Evolutionary conservation across 805 yeast genomes (phyloP).

Genomic region (Hanseniaspora lachancei): DNA sequence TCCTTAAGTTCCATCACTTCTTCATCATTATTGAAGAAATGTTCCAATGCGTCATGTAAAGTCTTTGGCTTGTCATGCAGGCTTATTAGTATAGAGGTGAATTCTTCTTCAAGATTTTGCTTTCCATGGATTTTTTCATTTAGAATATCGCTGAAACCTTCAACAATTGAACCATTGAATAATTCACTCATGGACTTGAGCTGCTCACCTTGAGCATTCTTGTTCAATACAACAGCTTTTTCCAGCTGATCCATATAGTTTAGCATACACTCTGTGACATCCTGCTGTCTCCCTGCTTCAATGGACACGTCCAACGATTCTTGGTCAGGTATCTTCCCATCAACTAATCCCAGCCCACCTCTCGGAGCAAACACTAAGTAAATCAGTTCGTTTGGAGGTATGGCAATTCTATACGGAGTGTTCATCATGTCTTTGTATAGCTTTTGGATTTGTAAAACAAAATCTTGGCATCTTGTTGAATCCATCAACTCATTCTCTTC

Average conservation of each 20-base stretch:
- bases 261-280: slow-evolving; percentile 93
- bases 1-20: slow-evolving; percentile 54
- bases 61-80: slow-evolving; percentile 80
- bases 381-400: slow-evolving; percentile 74
- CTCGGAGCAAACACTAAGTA: slow-evolving; percentile 68
- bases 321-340: slow-evolving; percentile 8
- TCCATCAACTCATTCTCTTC: slow-evolving; percentile 73
- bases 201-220: slow-evolving; percentile 17
- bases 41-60: slow-evolving; percentile 81
- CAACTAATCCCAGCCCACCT: slow-evolving; percentile 6
- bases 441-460: slow-evolving; percentile 56
- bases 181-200: slow-evolving; percentile 34
- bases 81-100: slow-evolving; percentile 68
- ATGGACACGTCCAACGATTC: slow-evolving; percentile 63
- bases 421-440: slow-evolving; percentile 60
- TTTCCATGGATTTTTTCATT: slow-evolving; percentile 18
- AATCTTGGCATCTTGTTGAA: slow-evolving; percentile 68
- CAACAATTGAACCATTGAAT: slow-evolving; percentile 78
- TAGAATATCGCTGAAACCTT: slow-evolving; percentile 48
- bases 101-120: slow-evolving; percentile 51
- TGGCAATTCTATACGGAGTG: slow-evolving; percentile 49
- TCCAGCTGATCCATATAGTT: slow-evolving; percentile 85
- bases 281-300: slow-evolving; percentile 86
- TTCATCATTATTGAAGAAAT: slow-evolving; percentile 51
- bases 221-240: slow-evolving; percentile 53